These are phyloP conservation scores for Agroathelia rolfsii DNA, from an alignment of 1,284 basidiomycete genomes.

Conservation along the genomic window DNA sequence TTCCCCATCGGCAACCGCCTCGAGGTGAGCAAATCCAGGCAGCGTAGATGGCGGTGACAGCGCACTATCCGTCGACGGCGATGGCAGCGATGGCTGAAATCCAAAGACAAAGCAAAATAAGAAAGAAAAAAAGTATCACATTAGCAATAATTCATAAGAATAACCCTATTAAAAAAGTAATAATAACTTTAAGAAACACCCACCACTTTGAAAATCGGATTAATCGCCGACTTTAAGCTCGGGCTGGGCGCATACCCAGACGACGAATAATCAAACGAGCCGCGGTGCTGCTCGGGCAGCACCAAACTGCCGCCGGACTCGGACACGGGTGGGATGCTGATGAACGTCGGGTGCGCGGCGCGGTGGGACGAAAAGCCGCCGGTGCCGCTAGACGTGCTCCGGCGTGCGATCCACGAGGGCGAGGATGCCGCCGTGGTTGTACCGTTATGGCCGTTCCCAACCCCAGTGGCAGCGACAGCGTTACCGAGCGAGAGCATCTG, in stretches of 20 bases:
- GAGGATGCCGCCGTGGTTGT: constrained; percentile 34
- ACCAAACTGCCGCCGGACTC: no score
- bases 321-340: no score
- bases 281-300: no score
- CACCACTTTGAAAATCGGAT: constrained; percentile 89
- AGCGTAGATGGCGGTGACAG: constrained; percentile 39
- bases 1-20: constrained; percentile 70
- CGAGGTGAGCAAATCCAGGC: constrained; percentile 69
- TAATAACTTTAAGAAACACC: constrained; percentile 24
- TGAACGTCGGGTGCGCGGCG: no score
- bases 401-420: constrained; percentile 39
- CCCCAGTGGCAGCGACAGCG: constrained; percentile 37
- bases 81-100: constrained; percentile 43
- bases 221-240: constrained; percentile 59
- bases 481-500: constrained; percentile 61
- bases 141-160: no score
- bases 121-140: constrained; percentile 15
- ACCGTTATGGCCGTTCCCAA: constrained; percentile 21
- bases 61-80: constrained; percentile 30
- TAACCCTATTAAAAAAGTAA: not conserved
- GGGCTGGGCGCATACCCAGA: constrained; percentile 39
- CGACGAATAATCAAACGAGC: constrained; percentile 28
- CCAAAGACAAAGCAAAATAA: constrained; percentile 13
- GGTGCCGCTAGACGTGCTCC: constrained; percentile 35
- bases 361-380: no score